A percentile compares a stretch with the other conserved stretches of the same genome.
phyloP scores from a whole-genome alignment of 2,329 filamentous ascomycete species.

The Calcarisporium arbuscula region DNA sequence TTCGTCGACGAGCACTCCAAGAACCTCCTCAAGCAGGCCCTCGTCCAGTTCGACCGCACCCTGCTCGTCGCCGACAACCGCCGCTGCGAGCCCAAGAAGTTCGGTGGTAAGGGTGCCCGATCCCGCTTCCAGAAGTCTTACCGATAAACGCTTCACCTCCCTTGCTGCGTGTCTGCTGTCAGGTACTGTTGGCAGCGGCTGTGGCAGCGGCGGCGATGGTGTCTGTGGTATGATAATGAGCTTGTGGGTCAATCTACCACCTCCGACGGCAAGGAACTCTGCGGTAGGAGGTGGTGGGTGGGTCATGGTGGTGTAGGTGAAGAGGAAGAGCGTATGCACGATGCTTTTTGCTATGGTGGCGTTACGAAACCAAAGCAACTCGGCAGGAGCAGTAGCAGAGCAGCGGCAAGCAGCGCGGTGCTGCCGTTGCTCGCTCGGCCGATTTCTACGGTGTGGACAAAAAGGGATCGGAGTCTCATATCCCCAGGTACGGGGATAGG shows the following conservation, averaged over 20 bases:
- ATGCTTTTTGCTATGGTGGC: too few species aligned
- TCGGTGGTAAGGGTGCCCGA: constrained; percentile 87
- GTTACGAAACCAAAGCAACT: too few species aligned
- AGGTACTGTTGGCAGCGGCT: constrained; percentile 11
- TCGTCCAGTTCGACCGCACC: constrained; percentile 93
- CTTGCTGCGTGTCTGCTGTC: constrained; percentile 7
- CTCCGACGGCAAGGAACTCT: too few species aligned
- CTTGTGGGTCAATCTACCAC: too few species aligned
- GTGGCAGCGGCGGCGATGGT: constrained; percentile 10
- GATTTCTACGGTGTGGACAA: constrained; percentile 20
- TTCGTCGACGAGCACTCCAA: constrained; percentile 99
- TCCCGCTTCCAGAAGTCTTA: constrained; percentile 99
- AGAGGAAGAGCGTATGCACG: too few species aligned
- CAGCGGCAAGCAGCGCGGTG: too few species aligned
- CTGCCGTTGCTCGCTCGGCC: too few species aligned
- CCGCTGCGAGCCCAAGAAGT: constrained; percentile 99
- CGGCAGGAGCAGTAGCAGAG: too few species aligned
- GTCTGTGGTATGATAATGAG: too few species aligned
- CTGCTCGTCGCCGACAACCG: constrained; percentile 99
- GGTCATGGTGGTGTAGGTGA: too few species aligned
- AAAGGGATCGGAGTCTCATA: constrained; percentile 31
- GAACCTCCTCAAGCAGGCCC: constrained; percentile 97
- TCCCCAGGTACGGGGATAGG: constrained; percentile 32
- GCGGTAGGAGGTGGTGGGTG: too few species aligned
- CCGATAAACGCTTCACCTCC: constrained; percentile 60